Evolutionary conservation across 768 basidiomycete genomes (phyloP), one percentile per base, ranked within the genome.

Genomic region (Daedaleopsis nitida): DNA sequence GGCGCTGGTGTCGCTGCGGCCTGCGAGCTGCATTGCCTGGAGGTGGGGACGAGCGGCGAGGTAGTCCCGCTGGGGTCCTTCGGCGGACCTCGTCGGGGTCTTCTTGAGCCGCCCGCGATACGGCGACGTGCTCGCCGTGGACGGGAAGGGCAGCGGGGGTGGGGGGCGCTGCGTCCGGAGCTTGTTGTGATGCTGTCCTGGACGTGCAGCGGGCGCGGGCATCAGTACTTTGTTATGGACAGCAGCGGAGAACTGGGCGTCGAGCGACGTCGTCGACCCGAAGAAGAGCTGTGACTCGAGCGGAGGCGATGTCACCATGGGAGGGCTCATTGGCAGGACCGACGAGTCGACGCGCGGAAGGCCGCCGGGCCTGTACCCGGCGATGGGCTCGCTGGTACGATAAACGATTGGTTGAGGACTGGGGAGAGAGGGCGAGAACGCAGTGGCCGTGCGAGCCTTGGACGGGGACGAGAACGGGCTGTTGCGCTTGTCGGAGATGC

Each of bases 201-300:
- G 27, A 32, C 27, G 27, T 32, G 27, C 27, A 32, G 27, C 27
- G 27, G 27, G 27, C 27, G 27, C 27, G 27, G 27, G 27, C 27
- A 32, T 3, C 7, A 7, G 3, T 32, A 32, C 7, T 7, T 7
- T 32, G 27, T 7, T 32, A 32, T 32, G 27, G 27, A 7, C 4
- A 32, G 35, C n/a, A 0, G 51, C 10, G 6, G 63, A 57, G 24
- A 64, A 19, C 1, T 49, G 59, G 50, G 62, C 52, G 52, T 58
- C 44, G 45, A 69, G 60, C 13, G 52, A 49, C 0, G 69, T 65
- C 12, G 59, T 58, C 10, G 62, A 56, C 4, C 61, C 67, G 64
- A 89, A 88, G 66, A 82, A 85, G 32, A 89, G 76, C 27, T 78
- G 76, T 27, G 76, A 80, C 57, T 86, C 81, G 57, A 89, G 75